Percentiles rank a stretch among this genome's conserved stretches.
Conservation (phyloP, 1,284 basidiomycete genomes). For the Xerocomus amazonicus region DNA sequence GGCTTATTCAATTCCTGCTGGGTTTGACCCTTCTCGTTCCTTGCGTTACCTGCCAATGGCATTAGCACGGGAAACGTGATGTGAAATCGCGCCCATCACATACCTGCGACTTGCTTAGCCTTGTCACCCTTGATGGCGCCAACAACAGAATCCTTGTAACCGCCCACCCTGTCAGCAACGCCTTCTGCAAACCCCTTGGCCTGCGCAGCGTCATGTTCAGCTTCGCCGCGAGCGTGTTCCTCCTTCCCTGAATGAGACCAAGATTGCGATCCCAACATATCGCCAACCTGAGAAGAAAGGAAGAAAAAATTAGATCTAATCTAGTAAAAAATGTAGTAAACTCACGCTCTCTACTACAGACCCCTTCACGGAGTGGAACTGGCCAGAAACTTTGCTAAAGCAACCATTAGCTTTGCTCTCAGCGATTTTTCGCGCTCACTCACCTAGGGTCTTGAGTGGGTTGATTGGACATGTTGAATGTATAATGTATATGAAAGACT, state of each 20-base stretch:
- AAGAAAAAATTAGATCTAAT: background rate
- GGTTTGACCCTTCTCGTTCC: conserved; percentile 57
- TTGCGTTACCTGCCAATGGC: conserved; percentile 43
- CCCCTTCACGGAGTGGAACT: conserved; percentile 61
- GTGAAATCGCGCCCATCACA: conserved; percentile 13
- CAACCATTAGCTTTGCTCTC: conserved; percentile 4
- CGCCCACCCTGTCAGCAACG: conserved; percentile 51
- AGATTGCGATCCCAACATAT: conserved; percentile 42
- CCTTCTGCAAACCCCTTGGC: conserved; percentile 58
- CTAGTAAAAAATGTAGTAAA: background rate
- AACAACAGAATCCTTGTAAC: conserved; percentile 66
- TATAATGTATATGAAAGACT: background rate
- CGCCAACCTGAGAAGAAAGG: conserved; percentile 38
- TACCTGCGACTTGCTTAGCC: conserved; percentile 53
- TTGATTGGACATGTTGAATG: conserved; percentile 18
- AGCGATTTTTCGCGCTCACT: background rate
- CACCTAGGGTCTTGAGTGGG: conserved; percentile 30
- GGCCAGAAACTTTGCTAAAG: conserved; percentile 57
- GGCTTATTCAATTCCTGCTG: conserved; percentile 54
- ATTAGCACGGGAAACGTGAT: background rate
- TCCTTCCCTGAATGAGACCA: conserved; percentile 60
- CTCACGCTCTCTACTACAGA: conserved; percentile 52
- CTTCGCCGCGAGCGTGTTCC: conserved; percentile 64
- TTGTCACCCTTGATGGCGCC: conserved; percentile 67
- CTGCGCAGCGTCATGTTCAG: conserved; percentile 54